Base-by-base conservation (phyloP, 208 protist genomes). In the Trichomonas tenax region DNA sequence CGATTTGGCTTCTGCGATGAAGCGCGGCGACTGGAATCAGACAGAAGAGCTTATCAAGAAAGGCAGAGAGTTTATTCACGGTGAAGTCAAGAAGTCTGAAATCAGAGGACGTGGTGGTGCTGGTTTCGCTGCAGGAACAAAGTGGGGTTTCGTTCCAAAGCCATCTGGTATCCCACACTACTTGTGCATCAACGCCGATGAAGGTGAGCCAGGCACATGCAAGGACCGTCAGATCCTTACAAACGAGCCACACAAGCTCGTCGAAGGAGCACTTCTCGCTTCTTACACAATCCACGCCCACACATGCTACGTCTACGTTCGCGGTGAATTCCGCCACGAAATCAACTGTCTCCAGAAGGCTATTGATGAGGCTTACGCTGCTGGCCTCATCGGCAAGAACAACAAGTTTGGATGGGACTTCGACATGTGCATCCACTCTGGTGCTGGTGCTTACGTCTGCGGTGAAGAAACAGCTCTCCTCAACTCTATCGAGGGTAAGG, bases 141-240 rank as follows among this genome's bases (percentile, higher is more conserved):
- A 99, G 97, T 99, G 99, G 98, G 99, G 98, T 45, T 99, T 99
- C 97, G 99, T 99, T 98, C 98, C 98, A 63, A 99, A 99, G 97
- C 38, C 96, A 51, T 34, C n/a, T 14, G 36, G 36, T 23, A 63
- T 98, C 9, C 99, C 99, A 23, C 98, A 98, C 97, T 99, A 99
- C 97, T 97, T 99, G 11, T 99, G 99, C 8, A 98, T 99, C 36
- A 99, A 99, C 97, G 99, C 99, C 45, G 99, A 99, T 98, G 99
- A 99, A 97, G 99, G 98, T 38, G 99, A 99, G 97, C 99, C 99
- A 0, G 99, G 99, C 58, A 99, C 99, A n/a, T 99, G 99, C 98
- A 99, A 99, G 97, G 99, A 99, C 96, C 97, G 99, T 36, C 99
- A 99, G 97, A 99, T 99, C 96, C 99, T 99, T 98, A 98, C 99